A percentile compares a stretch with the other conserved stretches of the same genome.
phyloP scores from a whole-genome alignment of 306 rosid genomes.

The Gleditsia sinensis region DNA sequence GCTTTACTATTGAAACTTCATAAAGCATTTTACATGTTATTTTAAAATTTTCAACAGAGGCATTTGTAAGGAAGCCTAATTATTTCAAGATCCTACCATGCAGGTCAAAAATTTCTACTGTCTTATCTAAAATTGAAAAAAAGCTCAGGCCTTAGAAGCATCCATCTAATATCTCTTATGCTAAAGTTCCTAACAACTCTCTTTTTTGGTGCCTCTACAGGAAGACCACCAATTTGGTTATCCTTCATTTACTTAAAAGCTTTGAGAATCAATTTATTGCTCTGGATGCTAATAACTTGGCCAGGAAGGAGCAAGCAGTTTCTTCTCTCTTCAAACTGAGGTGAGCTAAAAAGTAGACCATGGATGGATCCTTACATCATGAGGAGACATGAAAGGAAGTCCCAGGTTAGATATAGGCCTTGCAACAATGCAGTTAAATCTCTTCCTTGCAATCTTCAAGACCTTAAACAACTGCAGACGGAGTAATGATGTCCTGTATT shows the following conservation, averaged over 20 bases:
- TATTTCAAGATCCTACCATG: conserved; percentile 21
- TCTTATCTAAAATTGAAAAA: conserved; percentile 76
- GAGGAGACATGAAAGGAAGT: conserved; percentile 73
- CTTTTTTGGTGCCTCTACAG: conserved; percentile 69
- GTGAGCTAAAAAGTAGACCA: conserved; percentile 14
- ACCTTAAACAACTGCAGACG: too few relatives aligned
- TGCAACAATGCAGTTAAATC: conserved; percentile 65
- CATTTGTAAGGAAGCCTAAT: background rate
- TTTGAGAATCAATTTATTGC: conserved; percentile 66
- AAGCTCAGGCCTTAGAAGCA: conserved; percentile 72
- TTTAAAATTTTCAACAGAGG: background rate
- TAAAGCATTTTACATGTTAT: conserved; percentile 22
- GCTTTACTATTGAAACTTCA: conserved; percentile 17
- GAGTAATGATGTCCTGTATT: too few relatives aligned
- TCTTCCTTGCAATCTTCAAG: too few relatives aligned
- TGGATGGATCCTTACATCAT: conserved; percentile 46
- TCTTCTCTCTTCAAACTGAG: conserved; percentile 9
- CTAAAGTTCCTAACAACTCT: conserved; percentile 72
- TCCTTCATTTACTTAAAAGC: conserved; percentile 86
- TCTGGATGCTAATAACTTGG: conserved; percentile 64
- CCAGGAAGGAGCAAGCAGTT: conserved; percentile 18
- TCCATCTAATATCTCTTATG: conserved; percentile 68
- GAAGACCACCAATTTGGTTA: conserved; percentile 72
- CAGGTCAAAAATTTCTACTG: conserved; percentile 14
- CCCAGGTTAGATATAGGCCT: conserved; percentile 69